Base-by-base conservation (phyloP, 495 filamentous ascomycete species). In the Penicillium chermesinum region DNA sequence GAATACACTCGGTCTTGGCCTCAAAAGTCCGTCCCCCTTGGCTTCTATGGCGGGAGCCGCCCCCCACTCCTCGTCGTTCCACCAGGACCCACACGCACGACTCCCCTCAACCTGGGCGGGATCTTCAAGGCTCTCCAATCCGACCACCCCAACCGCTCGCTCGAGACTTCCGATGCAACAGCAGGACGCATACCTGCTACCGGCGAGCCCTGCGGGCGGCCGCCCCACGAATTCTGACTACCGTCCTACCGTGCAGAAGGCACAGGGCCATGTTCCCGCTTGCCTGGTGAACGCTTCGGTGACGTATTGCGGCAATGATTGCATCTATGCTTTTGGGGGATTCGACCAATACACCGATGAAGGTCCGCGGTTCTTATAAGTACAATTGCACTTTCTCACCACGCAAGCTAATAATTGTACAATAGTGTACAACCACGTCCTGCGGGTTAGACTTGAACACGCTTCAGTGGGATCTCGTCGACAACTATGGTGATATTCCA, bases 321-420 rank as follows among this genome's bases (percentile, higher is more conserved):
- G 87, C 62, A 96, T 98, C 55, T 96, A 96, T 69, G 93, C 91
- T 19, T 98, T 98, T 70, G 93, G 93, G 10, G 93, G 93, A n/a
- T 98, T 98, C 56, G 93, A 98, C 61, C 91, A 96, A 63, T 97
- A 93, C 61, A 97, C 93, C 7, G 93, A 98, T 65, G 93, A 98
- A 76, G 84, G 83, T 84, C 43, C 6, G 44, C 16, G 33, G 14
- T 39, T 30, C 17, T 17, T 18, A 27, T 20, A 9, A 6, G 14
- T 7, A 0, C 17, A 13, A 14, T 16, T 36, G 7, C 15, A 10
- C 22, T 2, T 15, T 13, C 16, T 6, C 7, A 16, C 18, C 34
- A 20, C 21, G 33, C 19, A 15, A 5, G 9, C 14, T 18, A n/a
- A 10, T n/a, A 38, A 16, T 2, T 10, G 19, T 10, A 4, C 12